Evolutionary conservation across 2,329 filamentous ascomycete species (phyloP), one percentile per base, ranked within the genome.

Genomic region (Neopestalotiopsis clavispora): DNA sequence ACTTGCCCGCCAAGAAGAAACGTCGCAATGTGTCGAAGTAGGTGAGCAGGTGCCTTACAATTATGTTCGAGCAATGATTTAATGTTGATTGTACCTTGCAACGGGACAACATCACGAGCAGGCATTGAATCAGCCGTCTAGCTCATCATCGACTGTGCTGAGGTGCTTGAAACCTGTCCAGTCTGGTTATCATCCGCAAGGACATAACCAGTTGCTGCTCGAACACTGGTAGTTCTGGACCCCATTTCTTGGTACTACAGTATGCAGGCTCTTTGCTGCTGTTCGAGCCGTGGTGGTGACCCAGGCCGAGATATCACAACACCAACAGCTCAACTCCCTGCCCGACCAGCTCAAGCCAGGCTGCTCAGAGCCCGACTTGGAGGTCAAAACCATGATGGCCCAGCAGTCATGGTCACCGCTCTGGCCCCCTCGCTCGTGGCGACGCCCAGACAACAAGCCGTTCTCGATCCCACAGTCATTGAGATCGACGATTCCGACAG

Each of bases 401-500:
- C 32, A 14, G 64, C 68, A 75, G 62, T 68, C 71, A 70, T 72
- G 32, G 65, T 74, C 14, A n/a, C 70, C 38, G 70, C 72, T 7
- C 68, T 68, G 9, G 71, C 72, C 7, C 71, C 73, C 42, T 75
- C 74, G 5, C 71, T 73, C 12, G 63, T 76, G 20, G 70, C 71
- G 40, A 69, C 68, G 10, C 70, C 72, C 34, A 73, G 75, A 69
- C 72, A 74, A n/a, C 74, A 76, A 32, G 75, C 70, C 38, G 74
- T 72, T 2, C 73, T 78, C 30, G 75, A 79, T 63, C 74, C 72
- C 32, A 72, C 72, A 7, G 75, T 82, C 34, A 80, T 84, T 62
- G 83, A 82, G 2, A 80, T 80, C 38, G 83, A 84, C n/a, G 79
- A 80, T 12, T 81, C 78, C 1, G 74, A 79, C 61, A 74, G 75